A percentile compares a stretch with the other conserved stretches of the same genome.
Evolutionary conservation across 176 grass and related monocot genomes (phyloP).

Genomic region (Aegilops speltoides): DNA sequence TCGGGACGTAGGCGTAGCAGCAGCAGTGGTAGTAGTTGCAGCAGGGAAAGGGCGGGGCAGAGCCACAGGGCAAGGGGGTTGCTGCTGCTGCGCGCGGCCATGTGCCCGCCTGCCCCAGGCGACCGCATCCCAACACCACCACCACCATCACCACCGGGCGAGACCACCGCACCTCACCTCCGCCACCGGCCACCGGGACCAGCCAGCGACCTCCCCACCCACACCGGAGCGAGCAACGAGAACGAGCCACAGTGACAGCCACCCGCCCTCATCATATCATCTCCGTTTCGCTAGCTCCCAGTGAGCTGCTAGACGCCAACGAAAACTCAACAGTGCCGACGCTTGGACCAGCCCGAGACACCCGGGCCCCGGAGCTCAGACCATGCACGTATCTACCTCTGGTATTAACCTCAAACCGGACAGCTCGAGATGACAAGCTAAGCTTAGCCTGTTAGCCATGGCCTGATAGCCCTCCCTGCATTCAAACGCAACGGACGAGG

Average conservation of each 20-base stretch:
- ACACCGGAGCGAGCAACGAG: neutral
- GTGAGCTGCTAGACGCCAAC: neutral
- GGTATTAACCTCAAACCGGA: neutral
- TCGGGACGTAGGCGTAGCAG: neutral
- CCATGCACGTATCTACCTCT: neutral
- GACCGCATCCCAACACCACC: conserved; percentile 44
- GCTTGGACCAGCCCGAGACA: neutral
- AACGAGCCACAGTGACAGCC: neutral
- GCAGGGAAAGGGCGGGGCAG: neutral
- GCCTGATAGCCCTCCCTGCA: neutral
- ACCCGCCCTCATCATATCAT: neutral
- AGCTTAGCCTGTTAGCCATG: neutral
- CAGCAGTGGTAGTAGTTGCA: neutral
- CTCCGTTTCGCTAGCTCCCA: too few relatives aligned
- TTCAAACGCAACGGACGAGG: neutral
- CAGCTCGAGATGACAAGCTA: neutral
- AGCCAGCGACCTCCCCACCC: neutral
- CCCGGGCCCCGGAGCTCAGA: neutral
- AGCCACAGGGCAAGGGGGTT: neutral
- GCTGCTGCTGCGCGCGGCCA: conserved; percentile 14
- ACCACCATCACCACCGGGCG: neutral
- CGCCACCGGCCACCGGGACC: conserved; percentile 15
- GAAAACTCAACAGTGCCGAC: neutral
- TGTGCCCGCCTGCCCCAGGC: conserved; percentile 48
- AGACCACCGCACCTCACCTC: conserved; percentile 19